Evolutionary conservation across 441 rosid genomes (phyloP).

Genomic region (Lagerstroemia fauriei): DNA sequence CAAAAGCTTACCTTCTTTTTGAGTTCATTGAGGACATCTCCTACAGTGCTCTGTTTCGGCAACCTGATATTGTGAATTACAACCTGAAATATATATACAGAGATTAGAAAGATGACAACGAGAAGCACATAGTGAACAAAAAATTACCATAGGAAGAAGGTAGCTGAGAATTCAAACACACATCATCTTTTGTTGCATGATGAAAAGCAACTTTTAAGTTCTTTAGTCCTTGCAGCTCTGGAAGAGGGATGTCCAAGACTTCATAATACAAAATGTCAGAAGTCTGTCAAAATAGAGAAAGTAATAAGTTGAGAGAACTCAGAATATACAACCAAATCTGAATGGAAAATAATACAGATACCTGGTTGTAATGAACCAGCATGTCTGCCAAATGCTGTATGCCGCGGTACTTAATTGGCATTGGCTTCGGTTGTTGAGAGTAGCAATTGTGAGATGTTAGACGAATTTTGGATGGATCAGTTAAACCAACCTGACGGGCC

Average conservation of each 20-base stretch:
- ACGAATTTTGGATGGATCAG: constrained; percentile 84
- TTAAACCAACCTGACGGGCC: constrained; percentile 75
- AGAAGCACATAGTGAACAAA: background rate
- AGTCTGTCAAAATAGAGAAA: constrained; percentile 51
- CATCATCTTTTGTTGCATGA: constrained; percentile 83
- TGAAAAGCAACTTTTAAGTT: constrained; percentile 89
- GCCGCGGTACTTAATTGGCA: constrained; percentile 81
- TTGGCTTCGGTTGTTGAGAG: constrained; percentile 97
- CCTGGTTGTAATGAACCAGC: constrained; percentile 94
- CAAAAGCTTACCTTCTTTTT: constrained; percentile 64
- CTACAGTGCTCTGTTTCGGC: constrained; percentile 92
- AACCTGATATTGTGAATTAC: constrained; percentile 80
- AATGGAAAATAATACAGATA: constrained; percentile 33
- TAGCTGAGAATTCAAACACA: constrained; percentile 34
- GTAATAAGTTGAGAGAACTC: constrained; percentile 15
- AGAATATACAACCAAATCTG: constrained; percentile 1
- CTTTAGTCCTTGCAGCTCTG: constrained; percentile 89
- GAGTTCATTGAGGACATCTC: constrained; percentile 82
- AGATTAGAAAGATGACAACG: background rate
- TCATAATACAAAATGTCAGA: constrained; percentile 91
- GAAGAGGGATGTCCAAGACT: constrained; percentile 94
- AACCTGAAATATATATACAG: constrained; percentile 48
- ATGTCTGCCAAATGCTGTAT: constrained; percentile 80
- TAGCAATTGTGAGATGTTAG: constrained; percentile 94
- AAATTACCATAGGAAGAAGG: background rate